phyloP scores from a whole-genome alignment of 306 rosid species.

The Phaseolus lunatus region DNA sequence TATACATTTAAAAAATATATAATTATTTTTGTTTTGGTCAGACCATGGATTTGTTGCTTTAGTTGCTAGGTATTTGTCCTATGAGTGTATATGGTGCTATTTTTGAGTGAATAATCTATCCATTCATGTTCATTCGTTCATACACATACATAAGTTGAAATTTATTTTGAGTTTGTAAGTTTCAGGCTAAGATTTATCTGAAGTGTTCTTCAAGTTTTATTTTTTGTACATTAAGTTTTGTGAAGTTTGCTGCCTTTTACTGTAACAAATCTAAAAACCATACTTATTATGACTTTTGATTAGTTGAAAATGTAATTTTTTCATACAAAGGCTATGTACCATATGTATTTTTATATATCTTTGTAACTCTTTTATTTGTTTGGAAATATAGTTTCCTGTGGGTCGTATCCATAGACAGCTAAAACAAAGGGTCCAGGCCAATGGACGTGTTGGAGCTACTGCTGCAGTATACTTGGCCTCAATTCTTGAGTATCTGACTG shows the following conservation, averaged over 20 bases:
- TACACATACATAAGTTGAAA: no score
- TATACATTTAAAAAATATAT: no score
- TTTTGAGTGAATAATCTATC: no score
- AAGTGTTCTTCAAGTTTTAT: neutral
- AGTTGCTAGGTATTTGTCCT: neutral
- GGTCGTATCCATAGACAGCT: constrained; percentile 96
- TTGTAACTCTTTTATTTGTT: neutral
- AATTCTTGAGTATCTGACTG: constrained; percentile 92
- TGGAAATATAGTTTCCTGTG: constrained; percentile 74
- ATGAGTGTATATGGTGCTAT: neutral
- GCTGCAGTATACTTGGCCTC: constrained; percentile 97
- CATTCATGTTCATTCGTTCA: no score
- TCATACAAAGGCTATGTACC: neutral
- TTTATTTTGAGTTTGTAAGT: neutral
- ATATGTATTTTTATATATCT: neutral
- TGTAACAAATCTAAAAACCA: neutral
- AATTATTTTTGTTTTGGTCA: neutral
- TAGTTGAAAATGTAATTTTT: neutral
- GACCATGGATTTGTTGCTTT: neutral
- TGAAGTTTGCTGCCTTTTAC: no score
- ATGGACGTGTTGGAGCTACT: constrained; percentile 97
- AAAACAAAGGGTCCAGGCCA: constrained; percentile 73
- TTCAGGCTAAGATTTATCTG: neutral
- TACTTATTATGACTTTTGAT: no score
- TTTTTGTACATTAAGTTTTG: neutral